Evolutionary conservation across 2,329 filamentous ascomycete species (phyloP).

Genomic region (Dothiorella sarmentorum): DNA sequence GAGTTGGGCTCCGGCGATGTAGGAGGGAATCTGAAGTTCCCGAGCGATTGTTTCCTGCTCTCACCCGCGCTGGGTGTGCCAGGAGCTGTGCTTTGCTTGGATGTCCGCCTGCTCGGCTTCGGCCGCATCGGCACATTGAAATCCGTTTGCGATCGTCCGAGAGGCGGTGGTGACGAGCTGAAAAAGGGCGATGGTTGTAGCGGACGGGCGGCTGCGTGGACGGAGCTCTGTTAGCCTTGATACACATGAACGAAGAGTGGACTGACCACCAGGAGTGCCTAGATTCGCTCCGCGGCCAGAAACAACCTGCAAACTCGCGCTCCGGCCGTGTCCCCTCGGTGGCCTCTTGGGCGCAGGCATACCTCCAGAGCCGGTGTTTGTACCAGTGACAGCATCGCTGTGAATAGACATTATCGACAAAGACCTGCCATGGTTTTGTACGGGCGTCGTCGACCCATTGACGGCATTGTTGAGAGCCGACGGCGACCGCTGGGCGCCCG

Average conservation of each 20-base stretch:
- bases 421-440: constrained; percentile 42
- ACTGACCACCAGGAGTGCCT: constrained; percentile 23
- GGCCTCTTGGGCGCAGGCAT: constrained; percentile 42
- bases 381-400: constrained; percentile 11
- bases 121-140: constrained; percentile 31
- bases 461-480: constrained; percentile 18
- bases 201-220: background rate
- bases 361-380: background rate
- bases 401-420: constrained; percentile 48
- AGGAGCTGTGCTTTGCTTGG: constrained; percentile 3
- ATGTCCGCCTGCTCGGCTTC: constrained; percentile 20
- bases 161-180: constrained; percentile 38
- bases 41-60: constrained; percentile 38
- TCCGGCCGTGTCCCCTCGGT: constrained; percentile 66
- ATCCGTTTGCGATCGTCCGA: constrained; percentile 28
- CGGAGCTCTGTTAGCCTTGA: background rate
- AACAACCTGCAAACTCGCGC: constrained; percentile 76
- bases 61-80: constrained; percentile 37
- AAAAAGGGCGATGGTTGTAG: constrained; percentile 43
- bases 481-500: constrained; percentile 2
- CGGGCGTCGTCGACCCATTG: constrained; percentile 26
- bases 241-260: constrained; percentile 25
- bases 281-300: constrained; percentile 36
- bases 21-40: constrained; percentile 57
- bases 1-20: constrained; percentile 23